Conservation (phyloP, 805 yeast genomes). For the Saturnispora mendoncae region DNA sequence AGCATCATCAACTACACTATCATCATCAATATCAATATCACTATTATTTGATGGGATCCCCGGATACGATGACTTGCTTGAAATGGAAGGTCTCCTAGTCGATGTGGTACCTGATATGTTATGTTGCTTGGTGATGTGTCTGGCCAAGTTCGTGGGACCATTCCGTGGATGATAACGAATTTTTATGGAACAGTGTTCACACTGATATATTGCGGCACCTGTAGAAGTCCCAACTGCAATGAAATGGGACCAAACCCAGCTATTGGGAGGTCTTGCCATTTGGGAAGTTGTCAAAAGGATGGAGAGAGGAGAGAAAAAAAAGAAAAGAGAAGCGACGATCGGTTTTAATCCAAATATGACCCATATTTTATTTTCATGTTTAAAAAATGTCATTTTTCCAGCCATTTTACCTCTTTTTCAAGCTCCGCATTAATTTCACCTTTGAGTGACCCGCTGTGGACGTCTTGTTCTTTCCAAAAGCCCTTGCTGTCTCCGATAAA, state of each 20-base stretch:
- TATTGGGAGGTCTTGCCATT: conserved; percentile 31
- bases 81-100: conserved; percentile 23
- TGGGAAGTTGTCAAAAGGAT: background rate
- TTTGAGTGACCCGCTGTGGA: conserved; percentile 8
- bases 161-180: conserved; percentile 28
- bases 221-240: conserved; percentile 16
- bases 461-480: conserved; percentile 68
- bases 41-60: background rate
- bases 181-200: conserved; percentile 23
- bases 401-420: too few species aligned
- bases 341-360: conserved; percentile 4
- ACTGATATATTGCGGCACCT: conserved; percentile 11
- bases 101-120: conserved; percentile 12
- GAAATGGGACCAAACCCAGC: conserved; percentile 31
- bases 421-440: too few species aligned
- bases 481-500: conserved; percentile 92
- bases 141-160: conserved; percentile 29
- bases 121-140: conserved; percentile 27
- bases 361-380: background rate
- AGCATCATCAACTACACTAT: background rate
- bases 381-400: too few species aligned
- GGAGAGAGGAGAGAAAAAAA: background rate
- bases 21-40: background rate
- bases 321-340: conserved; percentile 9
- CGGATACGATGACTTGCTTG: background rate